Conservation (phyloP, 768 basidiomycete species). For the Lactarius quietus region DNA sequence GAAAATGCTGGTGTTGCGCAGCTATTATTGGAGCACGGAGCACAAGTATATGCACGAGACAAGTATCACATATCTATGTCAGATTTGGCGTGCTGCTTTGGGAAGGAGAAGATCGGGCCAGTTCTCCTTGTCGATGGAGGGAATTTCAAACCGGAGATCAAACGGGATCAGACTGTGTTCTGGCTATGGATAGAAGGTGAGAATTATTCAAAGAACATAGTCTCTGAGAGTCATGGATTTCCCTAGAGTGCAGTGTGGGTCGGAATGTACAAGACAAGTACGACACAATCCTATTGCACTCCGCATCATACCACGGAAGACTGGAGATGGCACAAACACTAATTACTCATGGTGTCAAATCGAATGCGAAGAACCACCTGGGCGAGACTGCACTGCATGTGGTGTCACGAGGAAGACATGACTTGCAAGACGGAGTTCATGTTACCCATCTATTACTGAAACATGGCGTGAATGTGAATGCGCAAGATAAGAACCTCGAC, state of each 20-base stretch:
- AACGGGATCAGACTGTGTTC: background rate
- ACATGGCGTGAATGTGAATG: too few species aligned
- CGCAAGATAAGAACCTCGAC: too few species aligned
- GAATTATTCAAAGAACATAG: background rate
- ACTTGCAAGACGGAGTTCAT: too few species aligned
- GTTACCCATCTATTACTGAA: too few species aligned
- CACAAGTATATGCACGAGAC: too few species aligned
- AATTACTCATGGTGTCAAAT: background rate
- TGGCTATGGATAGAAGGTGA: background rate
- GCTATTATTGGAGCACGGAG: background rate
- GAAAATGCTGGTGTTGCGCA: background rate
- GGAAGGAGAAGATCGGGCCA: background rate
- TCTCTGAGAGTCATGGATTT: background rate
- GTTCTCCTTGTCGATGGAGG: background rate
- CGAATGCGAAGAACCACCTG: background rate
- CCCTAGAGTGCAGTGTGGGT: background rate
- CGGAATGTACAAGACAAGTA: too few species aligned
- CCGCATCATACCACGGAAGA: background rate
- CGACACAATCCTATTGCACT: background rate
- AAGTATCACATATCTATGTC: too few species aligned
- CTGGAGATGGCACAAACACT: background rate
- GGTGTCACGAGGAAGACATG: background rate
- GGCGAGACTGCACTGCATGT: background rate
- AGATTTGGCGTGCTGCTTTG: too few species aligned
- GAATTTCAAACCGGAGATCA: background rate